Evolutionary conservation across 192 early-diverging fungal genomes (phyloP), one percentile per base, ranked within the genome.

Genomic region (Dissophora ornata): DNA sequence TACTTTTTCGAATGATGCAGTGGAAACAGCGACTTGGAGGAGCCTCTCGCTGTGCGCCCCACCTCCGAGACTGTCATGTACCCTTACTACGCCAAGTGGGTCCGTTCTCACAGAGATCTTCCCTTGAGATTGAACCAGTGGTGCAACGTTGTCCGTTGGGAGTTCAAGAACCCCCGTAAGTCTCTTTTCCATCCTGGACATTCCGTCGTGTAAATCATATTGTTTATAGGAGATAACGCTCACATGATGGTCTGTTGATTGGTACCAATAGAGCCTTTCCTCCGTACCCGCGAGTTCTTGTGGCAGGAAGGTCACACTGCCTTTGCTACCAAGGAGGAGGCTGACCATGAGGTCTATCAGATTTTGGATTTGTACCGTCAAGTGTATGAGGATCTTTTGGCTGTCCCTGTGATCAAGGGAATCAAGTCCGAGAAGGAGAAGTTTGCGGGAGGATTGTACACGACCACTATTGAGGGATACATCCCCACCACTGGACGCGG

Each of bases 21-120:
- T 49, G 98, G 98, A 18, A 86, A 85, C 67, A 89, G 84, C 47
- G 96, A 99, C 48, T 82, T 99, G 57, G 95, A 91, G 34, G 96
- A 96, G 79, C 98, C 95, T n/a, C 87, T 99, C 81, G 98, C 98
- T 57, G 92, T 99, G 42, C 95, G 98, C 62, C 98, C 98, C 16
- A 99, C 98, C 3, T 99, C 98, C 4, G 98, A 99, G 83, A 98
- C 97, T 8, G 97, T 98, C 74, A 99, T 99, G 95, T 99, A 99
- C 82, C 98, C 98, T 45, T 95, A 95, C 86, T 99, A 95, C 79
- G 90, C 95, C 58, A 95, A 96, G 79, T 99, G 98, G 98, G 92
- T 99, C 67, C 92, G 95, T 57, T 93, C 90, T 59, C 93, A 98
- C 84, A 94, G 98, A 69, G 97, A 99, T 84, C 85, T 99, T 41